Conservation (phyloP, 257 asterid genomes). For the Solanum paucissectum region DNA sequence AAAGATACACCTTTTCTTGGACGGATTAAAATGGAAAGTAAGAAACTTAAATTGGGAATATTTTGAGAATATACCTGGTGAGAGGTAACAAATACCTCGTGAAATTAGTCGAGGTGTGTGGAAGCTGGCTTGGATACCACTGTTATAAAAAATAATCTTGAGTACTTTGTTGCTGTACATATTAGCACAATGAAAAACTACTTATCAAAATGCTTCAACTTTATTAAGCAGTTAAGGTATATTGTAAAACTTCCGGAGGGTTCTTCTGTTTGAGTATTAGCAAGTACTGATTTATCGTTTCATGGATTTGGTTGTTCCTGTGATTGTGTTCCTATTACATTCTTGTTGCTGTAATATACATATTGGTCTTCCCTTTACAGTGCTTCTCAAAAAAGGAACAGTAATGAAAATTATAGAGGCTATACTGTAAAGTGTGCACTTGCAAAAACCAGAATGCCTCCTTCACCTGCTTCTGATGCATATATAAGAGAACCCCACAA, state of each 20-base stretch:
- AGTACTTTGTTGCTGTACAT: not conserved
- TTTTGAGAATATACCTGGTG: not conserved
- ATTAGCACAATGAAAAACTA: not conserved
- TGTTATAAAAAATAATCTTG: not conserved
- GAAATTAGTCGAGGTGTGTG: not conserved
- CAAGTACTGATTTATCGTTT: not conserved
- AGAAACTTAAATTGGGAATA: not conserved
- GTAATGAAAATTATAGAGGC: slow-evolving; percentile 3
- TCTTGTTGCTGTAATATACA: not conserved
- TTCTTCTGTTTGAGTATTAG: not conserved
- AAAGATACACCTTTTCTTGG: not conserved
- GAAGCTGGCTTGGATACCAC: not conserved
- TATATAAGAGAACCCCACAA: slow-evolving; percentile 61
- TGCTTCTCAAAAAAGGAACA: slow-evolving; percentile 10
- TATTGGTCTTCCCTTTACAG: not conserved
- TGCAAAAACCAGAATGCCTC: slow-evolving; percentile 40
- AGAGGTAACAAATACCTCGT: not conserved
- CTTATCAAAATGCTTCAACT: not conserved
- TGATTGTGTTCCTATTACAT: not conserved
- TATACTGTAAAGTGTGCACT: slow-evolving; percentile 23
- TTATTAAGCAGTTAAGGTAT: not conserved
- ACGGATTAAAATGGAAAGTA: not conserved
- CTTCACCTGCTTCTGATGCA: slow-evolving; percentile 43
- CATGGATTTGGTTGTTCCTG: not conserved
- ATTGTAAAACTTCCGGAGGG: not conserved